These are phyloP conservation scores for Microcyclosporella mali DNA, from an alignment of 2,329 filamentous ascomycete species.

Conservation along the genomic window DNA sequence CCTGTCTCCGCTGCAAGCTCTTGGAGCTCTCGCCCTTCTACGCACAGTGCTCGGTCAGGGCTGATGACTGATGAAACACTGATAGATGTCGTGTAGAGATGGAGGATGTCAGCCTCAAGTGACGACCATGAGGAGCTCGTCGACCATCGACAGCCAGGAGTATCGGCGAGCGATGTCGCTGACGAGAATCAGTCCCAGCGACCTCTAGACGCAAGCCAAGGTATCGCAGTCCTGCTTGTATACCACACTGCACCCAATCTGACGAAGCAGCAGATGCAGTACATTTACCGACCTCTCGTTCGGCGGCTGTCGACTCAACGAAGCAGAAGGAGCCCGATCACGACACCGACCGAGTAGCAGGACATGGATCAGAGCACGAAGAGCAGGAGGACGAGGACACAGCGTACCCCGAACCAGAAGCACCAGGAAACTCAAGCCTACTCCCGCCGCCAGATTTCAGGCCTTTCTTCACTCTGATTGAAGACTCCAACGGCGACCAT, in stretches of 20 bases:
- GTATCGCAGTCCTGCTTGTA: too few species aligned
- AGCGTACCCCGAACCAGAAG: conserved; percentile 17
- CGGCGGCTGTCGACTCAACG: too few species aligned
- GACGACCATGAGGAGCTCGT: not conserved
- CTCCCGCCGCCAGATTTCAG: conserved; percentile 51
- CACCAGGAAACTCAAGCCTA: conserved; percentile 10
- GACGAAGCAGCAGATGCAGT: not conserved
- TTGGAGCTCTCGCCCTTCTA: too few species aligned
- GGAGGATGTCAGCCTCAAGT: conserved; percentile 8
- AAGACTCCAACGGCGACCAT: conserved; percentile 68
- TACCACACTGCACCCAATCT: not conserved
- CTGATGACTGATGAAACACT: too few species aligned
- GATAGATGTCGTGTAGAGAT: not conserved
- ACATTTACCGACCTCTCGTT: too few species aligned
- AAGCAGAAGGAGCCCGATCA: too few species aligned
- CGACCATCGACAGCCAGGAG: not conserved
- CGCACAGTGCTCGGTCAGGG: too few species aligned
- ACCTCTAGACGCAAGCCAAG: too few species aligned
- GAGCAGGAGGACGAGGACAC: conserved; percentile 13
- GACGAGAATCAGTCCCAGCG: not conserved
- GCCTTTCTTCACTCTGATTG: conserved; percentile 79
- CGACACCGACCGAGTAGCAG: not conserved
- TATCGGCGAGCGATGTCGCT: not conserved
- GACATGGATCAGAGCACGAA: conserved; percentile 5
- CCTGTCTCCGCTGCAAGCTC: too few species aligned